Evolutionary conservation across 139 green algal species (phyloP).

Genomic region (Coelastrella sp.): DNA sequence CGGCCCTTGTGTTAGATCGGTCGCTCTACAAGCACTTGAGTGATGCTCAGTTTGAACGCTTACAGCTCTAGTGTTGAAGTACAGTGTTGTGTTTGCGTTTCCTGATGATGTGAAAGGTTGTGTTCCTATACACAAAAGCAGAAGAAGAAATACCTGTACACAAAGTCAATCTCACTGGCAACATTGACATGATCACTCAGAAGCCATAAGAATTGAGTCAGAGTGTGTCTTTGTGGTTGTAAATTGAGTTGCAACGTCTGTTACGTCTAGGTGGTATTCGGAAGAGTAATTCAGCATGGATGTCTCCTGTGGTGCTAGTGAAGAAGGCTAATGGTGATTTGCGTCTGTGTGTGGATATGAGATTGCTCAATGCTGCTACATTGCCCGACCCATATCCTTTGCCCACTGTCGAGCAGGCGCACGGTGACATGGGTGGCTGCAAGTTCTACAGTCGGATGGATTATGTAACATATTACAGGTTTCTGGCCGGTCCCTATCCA

Average conservation of each 20-base stretch:
- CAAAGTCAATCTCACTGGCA: background rate
- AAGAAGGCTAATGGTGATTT: background rate
- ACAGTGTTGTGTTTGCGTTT: slow-evolving; percentile 3
- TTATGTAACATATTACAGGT: slow-evolving; percentile 5
- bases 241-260: background rate
- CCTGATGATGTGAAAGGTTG: slow-evolving; percentile 32
- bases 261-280: slow-evolving; percentile 6
- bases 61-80: background rate
- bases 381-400: too few species aligned
- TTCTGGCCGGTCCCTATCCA: slow-evolving; percentile 19
- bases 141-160: too few species aligned
- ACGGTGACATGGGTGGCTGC: too few species aligned
- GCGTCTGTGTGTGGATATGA: too few species aligned
- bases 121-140: too few species aligned
- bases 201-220: background rate
- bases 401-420: too few species aligned
- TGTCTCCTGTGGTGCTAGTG: slow-evolving; percentile 13
- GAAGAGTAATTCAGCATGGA: background rate
- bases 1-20: too few species aligned
- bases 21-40: too few species aligned
- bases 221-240: background rate
- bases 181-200: background rate
- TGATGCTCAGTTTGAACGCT: background rate
- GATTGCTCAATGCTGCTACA: too few species aligned
- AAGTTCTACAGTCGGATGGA: background rate